Base-by-base conservation (phyloP, 495 filamentous ascomycete genomes). In the Parachaetomium inaequale region DNA sequence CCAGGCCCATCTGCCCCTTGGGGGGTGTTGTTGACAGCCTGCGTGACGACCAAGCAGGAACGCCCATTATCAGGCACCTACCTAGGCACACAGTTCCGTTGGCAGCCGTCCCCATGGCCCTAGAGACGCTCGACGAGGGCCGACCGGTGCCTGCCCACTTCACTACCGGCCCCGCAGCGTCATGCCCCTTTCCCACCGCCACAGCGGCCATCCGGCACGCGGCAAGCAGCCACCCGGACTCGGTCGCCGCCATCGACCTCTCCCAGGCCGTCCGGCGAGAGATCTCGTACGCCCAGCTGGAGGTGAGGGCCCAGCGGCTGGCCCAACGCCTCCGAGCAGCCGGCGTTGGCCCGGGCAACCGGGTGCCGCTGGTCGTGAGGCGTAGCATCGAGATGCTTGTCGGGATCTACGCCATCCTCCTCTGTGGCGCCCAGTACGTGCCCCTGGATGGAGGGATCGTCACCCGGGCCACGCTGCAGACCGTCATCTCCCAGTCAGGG, bases 391-490 rank as follows among this genome's bases (percentile, higher is more conserved):
- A 75, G 55, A 70, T 78, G 64, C 62, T 81, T 31, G 72, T 83
- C 28, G 72, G 75, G 23, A 77, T 82, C 26, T 61, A 83, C 28
- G 82, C 76, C 7, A 67, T 81, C n/a, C 64, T 84, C 10, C 77
- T 78, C 19, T 74, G 79, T 14, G 82, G 82, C 8, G 80, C 70
- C 7, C 78, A 76, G 52, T 79, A 78, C 63, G 84, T 87, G 25
- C 84, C 76, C 7, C 59, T 76, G 4, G 74, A 78, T 54, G 76
- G 76, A 15, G 71, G 71, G 14, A 67, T 78, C 21, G 69, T 72
- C 19, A 59, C 76, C 8, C 66, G 68, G 8, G 63, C 69, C 28
- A 66, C 74, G 4, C 55, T 78, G 6, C 64, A 58, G 15, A 69
- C 74, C 50, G 65, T 74, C 23, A 62, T 76, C 53, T 29, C 49